phyloP scores from a whole-genome alignment of 108 stramenopile species.

The Nitzschia sp. region DNA sequence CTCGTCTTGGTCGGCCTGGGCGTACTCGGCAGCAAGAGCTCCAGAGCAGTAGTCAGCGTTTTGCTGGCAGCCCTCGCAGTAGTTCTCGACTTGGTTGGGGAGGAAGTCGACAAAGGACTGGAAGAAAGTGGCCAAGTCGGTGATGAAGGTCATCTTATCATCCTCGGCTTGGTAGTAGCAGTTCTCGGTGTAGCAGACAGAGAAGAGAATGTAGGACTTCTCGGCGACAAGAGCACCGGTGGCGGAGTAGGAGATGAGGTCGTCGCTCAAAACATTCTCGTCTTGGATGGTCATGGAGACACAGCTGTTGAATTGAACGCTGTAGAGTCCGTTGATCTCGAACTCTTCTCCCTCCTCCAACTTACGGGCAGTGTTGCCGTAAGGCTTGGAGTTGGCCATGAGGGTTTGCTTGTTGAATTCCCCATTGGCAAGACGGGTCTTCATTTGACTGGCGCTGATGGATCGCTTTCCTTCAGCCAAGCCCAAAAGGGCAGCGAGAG shows the following conservation, averaged over 20 bases:
- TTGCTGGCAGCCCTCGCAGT: conserved; percentile 56
- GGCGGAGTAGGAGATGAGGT: conserved; percentile 28
- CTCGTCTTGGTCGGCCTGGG: conserved; percentile 27
- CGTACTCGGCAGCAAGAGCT: conserved; percentile 16
- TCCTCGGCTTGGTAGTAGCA: conserved; percentile 46
- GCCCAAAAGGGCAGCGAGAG: conserved; percentile 41
- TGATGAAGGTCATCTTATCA: conserved; percentile 47
- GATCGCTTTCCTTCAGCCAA: conserved; percentile 22
- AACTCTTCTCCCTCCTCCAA: conserved; percentile 19
- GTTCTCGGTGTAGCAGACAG: conserved; percentile 47
- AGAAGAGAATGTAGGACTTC: conserved; percentile 63
- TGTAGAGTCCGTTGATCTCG: conserved; percentile 34
- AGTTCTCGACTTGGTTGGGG: conserved; percentile 39
- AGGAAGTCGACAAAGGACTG: conserved; percentile 45
- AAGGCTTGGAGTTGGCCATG: conserved; percentile 32
- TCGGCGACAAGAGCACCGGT: conserved; percentile 40
- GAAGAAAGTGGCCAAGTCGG: conserved; percentile 55
- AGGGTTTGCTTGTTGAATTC: conserved; percentile 30
- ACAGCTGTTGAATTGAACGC: conserved; percentile 35
- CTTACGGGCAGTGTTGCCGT: conserved; percentile 31
- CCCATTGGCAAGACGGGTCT: conserved; percentile 24
- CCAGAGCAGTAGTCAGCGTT: conserved; percentile 52
- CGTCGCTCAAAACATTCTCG: conserved; percentile 28
- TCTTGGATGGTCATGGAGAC: conserved; percentile 27
- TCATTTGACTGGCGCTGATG: conserved; percentile 11